Evolutionary conservation across 1,284 basidiomycete genomes (phyloP), one percentile per base, ranked within the genome.

Genomic region (Fereydounia khargensis): DNA sequence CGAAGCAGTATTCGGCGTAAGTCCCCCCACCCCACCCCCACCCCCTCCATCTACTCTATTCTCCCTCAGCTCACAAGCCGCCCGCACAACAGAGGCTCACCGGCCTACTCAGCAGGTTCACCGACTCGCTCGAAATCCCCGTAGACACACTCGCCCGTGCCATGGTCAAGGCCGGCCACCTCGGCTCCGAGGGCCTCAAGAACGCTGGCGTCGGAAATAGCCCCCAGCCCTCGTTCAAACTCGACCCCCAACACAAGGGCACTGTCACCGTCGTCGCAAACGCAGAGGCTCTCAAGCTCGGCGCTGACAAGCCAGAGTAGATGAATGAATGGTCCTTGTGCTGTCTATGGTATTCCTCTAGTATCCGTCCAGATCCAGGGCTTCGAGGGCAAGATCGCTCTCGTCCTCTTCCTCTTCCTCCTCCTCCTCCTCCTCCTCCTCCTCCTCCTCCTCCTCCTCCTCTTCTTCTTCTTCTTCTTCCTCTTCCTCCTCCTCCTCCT

Each of bases 361-460:
- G 25, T 27, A 27, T 27, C 25, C 25, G 25, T 27, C 25, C 28
- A 95, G 42, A 97, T 99, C 80, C 96, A 99, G 84, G 89, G 92
- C 8, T 80, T 98, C 65, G 92, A 91, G 68, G 92, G 98, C 78
- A 91, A 98, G 77, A 90, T 98, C 19, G 96, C 95, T 1, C 95
- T 98, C 76, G 95, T 97, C 76, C 89, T 94, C 6, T 85, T 87
- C 9, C 90, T 95, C 16, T 88, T 89, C 42, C 94, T 95, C 80
- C 78, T 98, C 40, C 89, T 98, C 42, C 95, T 99, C 49, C 9
- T 53, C 48, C 6, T 54, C 42, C 14, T 53, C 46, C 1, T 62
- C 55, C 2, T 55, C 52, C 3, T 54, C 51, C 11, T 62, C 51
- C 0, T 60, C 57, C 19, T 58, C 54, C 3, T 55, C 51, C 16